These are phyloP conservation scores for Sporothrix euskadiensis DNA, from an alignment of 2,329 filamentous ascomycete genomes.

Conservation along the genomic window DNA sequence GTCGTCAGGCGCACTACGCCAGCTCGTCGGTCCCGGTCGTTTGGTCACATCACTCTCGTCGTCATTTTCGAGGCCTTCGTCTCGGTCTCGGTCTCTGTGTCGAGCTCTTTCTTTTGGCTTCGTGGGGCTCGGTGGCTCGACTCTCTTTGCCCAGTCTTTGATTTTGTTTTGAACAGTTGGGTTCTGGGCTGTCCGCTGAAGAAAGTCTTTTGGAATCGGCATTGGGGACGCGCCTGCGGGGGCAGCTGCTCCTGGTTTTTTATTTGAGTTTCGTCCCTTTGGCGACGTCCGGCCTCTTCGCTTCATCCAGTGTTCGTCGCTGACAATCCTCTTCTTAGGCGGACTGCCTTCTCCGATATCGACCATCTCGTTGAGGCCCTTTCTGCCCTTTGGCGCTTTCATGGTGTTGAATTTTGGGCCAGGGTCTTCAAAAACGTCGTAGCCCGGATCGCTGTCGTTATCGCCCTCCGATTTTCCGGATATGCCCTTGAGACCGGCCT, in stretches of 20 bases:
- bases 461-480: constrained; percentile 15
- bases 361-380: constrained; percentile 37
- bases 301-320: constrained; percentile 86
- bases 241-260: constrained; percentile 34
- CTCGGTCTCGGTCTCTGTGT: constrained; percentile 4
- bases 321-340: constrained; percentile 89
- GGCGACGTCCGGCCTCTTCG: constrained; percentile 51
- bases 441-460: constrained; percentile 29
- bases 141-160: constrained; percentile 60
- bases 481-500: constrained; percentile 33
- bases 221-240: constrained; percentile 35
- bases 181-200: constrained; percentile 55
- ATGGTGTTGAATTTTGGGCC: constrained; percentile 23
- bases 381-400: constrained; percentile 24
- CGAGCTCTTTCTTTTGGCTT: constrained; percentile 35
- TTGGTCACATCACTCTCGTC: constrained; percentile 34
- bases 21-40: constrained; percentile 29
- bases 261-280: constrained; percentile 34
- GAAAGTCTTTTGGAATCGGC: constrained; percentile 61
- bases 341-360: constrained; percentile 51
- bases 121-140: constrained; percentile 50
- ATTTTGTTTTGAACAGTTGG: constrained; percentile 61
- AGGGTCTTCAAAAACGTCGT: constrained; percentile 32
- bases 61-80: not conserved
- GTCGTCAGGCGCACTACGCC: constrained; percentile 37